Percentiles rank a stretch among this genome's conserved stretches.
Conservation (phyloP, 2,329 filamentous ascomycete genomes). For the Phoma sp. region DNA sequence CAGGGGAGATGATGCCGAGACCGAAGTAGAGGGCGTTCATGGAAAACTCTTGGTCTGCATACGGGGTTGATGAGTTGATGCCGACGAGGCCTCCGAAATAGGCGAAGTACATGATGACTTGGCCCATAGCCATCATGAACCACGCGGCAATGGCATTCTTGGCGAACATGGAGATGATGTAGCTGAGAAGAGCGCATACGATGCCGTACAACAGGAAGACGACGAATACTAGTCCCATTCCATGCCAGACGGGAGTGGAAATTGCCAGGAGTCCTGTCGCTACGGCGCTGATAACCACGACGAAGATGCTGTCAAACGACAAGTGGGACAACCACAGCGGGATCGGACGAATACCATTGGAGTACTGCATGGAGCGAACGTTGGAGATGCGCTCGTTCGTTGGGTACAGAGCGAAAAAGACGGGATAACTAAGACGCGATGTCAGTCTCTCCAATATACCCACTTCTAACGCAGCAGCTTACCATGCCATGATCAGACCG, state of each 20-base stretch:
- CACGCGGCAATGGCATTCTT: constrained; percentile 76
- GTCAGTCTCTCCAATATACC: constrained; percentile 33
- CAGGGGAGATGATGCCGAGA: constrained; percentile 32
- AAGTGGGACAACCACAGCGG: constrained; percentile 86
- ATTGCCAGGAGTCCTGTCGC: constrained; percentile 70
- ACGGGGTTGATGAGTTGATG: constrained; percentile 26
- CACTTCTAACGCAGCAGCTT: constrained; percentile 43
- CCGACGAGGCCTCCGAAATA: constrained; percentile 49
- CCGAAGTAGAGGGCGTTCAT: constrained; percentile 34
- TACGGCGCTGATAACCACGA: constrained; percentile 71
- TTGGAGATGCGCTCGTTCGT: constrained; percentile 79
- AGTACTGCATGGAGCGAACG: constrained; percentile 84
- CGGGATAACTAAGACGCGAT: constrained; percentile 78
- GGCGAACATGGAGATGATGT: constrained; percentile 80
- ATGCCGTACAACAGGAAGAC: constrained; percentile 82
- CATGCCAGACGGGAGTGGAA: constrained; percentile 68
- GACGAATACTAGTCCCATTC: constrained; percentile 79
- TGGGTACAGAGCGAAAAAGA: constrained; percentile 85
- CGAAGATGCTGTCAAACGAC: constrained; percentile 77
- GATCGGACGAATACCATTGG: constrained; percentile 81
- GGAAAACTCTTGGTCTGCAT: constrained; percentile 24
- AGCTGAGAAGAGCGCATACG: constrained; percentile 75
- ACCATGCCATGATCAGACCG: constrained; percentile 70
- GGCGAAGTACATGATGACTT: constrained; percentile 62
- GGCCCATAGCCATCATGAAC: constrained; percentile 70